Evolutionary conservation across 2,329 filamentous ascomycete species (phyloP).

Genomic region (Diaporthe citri): DNA sequence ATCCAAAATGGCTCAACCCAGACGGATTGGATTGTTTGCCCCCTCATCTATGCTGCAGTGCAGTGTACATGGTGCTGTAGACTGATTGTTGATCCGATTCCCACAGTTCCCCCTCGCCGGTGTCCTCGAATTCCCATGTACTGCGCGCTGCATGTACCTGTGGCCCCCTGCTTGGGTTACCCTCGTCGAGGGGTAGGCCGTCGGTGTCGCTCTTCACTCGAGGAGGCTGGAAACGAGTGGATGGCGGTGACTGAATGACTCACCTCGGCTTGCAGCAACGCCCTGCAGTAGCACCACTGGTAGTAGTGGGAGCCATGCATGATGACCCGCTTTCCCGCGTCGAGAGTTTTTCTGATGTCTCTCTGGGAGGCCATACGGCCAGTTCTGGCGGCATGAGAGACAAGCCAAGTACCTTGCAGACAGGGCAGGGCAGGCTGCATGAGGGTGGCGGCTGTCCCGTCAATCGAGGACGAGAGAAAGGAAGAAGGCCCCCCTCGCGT

Average conservation of each 20-base stretch:
- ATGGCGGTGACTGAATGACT: constrained; percentile 42
- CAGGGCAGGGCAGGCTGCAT: constrained; percentile 16
- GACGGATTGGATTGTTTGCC: constrained; percentile 34
- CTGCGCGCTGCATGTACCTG: constrained; percentile 22
- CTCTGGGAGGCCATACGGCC: not conserved
- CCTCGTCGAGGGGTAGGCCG: constrained; percentile 37
- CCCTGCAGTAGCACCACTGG: constrained; percentile 40
- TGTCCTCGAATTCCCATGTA: constrained; percentile 27
- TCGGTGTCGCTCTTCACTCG: constrained; percentile 41
- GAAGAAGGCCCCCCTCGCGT: constrained; percentile 1
- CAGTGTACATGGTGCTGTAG: constrained; percentile 10
- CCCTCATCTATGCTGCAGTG: constrained; percentile 4
- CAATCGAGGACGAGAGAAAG: constrained; percentile 23
- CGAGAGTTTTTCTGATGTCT: constrained; percentile 28
- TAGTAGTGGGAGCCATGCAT: constrained; percentile 33
- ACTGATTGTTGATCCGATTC: constrained; percentile 11
- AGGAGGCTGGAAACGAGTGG: constrained; percentile 41
- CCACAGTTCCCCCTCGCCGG: constrained; percentile 4
- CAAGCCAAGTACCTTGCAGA: constrained; percentile 18
- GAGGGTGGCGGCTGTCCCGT: constrained; percentile 31
- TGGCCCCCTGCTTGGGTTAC: constrained; percentile 31
- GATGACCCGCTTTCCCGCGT: constrained; percentile 37
- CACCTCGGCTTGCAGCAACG: constrained; percentile 40
- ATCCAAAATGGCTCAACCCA: constrained; percentile 38
- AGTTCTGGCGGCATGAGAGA: constrained; percentile 22